Evolutionary conservation across 306 rosid genomes (phyloP).

Genomic region (Acacia confusa): DNA sequence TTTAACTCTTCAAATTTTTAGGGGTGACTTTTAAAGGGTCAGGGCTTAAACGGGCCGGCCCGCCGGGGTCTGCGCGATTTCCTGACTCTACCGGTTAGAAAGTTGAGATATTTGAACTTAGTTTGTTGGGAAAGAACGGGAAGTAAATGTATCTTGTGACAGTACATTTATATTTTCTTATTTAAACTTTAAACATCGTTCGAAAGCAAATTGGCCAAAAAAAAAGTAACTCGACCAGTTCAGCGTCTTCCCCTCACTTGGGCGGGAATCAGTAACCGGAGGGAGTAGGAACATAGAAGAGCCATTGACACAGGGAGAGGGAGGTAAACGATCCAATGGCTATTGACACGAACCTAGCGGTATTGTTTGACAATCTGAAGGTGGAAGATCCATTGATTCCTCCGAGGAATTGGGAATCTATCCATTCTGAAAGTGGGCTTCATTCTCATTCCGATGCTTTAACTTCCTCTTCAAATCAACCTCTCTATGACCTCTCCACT

Average conservation of each 20-base stretch:
- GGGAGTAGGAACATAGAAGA: background rate
- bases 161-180: no score
- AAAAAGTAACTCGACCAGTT: background rate
- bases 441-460: background rate
- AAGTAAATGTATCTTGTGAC: no score
- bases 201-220: no score
- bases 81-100: no score
- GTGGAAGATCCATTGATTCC: constrained; percentile 78
- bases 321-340: constrained; percentile 37
- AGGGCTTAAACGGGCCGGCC: no score
- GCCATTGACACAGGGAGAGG: background rate
- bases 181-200: no score
- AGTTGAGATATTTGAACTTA: no score
- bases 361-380: constrained; percentile 63
- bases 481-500: constrained; percentile 40
- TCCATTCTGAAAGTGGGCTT: constrained; percentile 56
- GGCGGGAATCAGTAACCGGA: background rate
- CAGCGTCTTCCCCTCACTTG: background rate
- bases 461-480: constrained; percentile 29
- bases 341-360: constrained; percentile 50
- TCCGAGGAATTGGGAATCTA: constrained; percentile 79
- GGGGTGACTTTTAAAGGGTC: no score
- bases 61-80: no score
- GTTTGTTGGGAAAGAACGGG: no score
- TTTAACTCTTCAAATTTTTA: no score